Conservation (phyloP, 306 rosid genomes). For the Acacia melanoxylon region DNA sequence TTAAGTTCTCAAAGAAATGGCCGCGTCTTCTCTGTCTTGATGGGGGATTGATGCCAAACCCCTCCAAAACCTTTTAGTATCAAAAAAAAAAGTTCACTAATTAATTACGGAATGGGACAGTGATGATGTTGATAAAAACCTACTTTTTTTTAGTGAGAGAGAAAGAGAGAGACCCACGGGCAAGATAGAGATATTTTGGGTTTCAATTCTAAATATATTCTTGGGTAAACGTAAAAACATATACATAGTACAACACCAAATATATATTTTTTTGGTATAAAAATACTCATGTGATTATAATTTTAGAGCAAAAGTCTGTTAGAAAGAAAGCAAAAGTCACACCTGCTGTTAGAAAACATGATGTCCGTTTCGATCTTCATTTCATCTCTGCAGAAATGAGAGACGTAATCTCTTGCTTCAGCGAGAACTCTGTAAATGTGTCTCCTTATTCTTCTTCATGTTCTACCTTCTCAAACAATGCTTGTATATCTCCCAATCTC, state of each 20-base stretch:
- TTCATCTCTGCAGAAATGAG: constrained; percentile 54
- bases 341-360: no score
- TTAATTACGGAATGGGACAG: constrained; percentile 2
- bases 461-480: constrained; percentile 61
- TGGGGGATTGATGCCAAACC: no score
- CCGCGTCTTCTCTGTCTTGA: no score
- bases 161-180: not conserved
- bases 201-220: not conserved
- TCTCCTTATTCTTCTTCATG: constrained; percentile 66
- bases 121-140: not conserved
- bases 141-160: not conserved
- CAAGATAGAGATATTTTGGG: not conserved
- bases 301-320: no score
- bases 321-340: no score
- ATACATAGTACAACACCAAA: no score
- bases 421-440: constrained; percentile 76
- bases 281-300: no score
- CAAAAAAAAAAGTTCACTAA: constrained; percentile 22
- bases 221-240: no score
- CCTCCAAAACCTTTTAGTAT: no score
- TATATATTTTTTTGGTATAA: no score
- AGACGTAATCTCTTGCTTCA: constrained; percentile 79
- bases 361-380: constrained; percentile 37
- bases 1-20: no score
- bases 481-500: constrained; percentile 48